phyloP scores from a whole-genome alignment of 2,329 filamentous ascomycete species.

The Fusarium temperatum region DNA sequence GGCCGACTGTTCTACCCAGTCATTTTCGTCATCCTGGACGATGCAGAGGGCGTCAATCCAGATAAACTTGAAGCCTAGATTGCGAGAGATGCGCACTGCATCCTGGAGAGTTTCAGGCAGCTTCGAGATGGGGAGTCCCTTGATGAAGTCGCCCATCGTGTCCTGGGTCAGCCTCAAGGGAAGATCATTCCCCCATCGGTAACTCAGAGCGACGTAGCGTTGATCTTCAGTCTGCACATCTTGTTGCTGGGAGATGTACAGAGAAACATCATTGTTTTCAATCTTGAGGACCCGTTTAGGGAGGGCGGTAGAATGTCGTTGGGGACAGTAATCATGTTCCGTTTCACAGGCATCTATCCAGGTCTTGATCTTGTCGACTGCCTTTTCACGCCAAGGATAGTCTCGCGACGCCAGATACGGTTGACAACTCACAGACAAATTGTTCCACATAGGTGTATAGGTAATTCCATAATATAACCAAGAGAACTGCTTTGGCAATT shows the following conservation, averaged over 20 bases:
- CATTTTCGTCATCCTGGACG: not conserved
- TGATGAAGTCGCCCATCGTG: not conserved
- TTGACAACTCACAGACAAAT: accelerated
- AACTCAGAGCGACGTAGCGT: not conserved
- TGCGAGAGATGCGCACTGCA: not conserved
- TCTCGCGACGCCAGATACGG: not conserved
- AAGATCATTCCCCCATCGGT: not conserved
- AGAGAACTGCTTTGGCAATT: not conserved
- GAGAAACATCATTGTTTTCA: accelerated
- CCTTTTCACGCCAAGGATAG: not conserved
- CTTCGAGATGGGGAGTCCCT: accelerated
- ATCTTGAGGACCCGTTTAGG: not conserved
- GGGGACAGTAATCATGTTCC: not conserved
- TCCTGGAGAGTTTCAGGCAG: not conserved
- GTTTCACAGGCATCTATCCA: not conserved
- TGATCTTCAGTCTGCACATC: not conserved
- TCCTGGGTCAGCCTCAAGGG: not conserved
- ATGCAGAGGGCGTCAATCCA: not conserved
- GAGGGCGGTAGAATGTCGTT: accelerated
- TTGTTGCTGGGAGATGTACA: accelerated
- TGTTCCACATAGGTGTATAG: not conserved
- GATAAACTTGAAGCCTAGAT: not conserved
- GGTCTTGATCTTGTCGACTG: accelerated
- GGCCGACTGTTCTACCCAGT: not conserved
- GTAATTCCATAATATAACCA: not conserved